A percentile compares a stretch with the other conserved stretches of the same genome.
Conservation (phyloP, 192 early-diverging fungal genomes). For the Coemansia sp. region DNA sequence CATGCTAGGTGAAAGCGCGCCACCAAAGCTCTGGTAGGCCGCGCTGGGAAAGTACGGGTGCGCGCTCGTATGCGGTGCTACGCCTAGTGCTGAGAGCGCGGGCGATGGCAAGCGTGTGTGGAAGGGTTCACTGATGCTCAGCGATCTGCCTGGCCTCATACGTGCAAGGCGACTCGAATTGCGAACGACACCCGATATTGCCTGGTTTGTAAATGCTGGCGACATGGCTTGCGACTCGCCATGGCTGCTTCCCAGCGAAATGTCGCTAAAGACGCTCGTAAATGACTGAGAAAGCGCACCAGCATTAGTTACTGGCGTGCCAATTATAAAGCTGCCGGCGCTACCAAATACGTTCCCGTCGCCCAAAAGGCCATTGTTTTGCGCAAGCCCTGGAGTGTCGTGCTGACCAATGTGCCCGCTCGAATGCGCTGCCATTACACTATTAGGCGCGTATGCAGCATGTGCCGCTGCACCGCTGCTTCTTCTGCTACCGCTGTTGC, state of each 20-base stretch:
- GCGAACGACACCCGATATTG: constrained; percentile 4
- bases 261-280: constrained; percentile 17
- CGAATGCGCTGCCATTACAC: not conserved
- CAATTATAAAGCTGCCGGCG: not conserved
- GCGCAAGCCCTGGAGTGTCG: constrained; percentile 21
- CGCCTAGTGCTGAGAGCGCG: constrained; percentile 11
- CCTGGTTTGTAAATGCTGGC: not conserved
- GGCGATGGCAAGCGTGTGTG: constrained; percentile 35
- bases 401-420: constrained; percentile 1
- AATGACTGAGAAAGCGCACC: constrained; percentile 13
- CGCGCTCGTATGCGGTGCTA: constrained; percentile 4
- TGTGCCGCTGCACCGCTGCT: not conserved
- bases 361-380: not conserved
- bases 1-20: not conserved
- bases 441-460: constrained; percentile 19
- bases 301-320: not conserved
- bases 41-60: constrained; percentile 23
- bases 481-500: constrained; percentile 13
- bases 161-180: constrained; percentile 14
- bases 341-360: not conserved
- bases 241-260: constrained; percentile 16
- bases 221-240: not conserved
- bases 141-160: constrained; percentile 30
- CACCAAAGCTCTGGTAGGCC: constrained; percentile 4
- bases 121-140: constrained; percentile 31